A percentile compares a stretch with the other conserved stretches of the same genome.
Evolutionary conservation across 495 filamentous ascomycete genomes (phyloP).

Genomic region (Aspergillus campestris): DNA sequence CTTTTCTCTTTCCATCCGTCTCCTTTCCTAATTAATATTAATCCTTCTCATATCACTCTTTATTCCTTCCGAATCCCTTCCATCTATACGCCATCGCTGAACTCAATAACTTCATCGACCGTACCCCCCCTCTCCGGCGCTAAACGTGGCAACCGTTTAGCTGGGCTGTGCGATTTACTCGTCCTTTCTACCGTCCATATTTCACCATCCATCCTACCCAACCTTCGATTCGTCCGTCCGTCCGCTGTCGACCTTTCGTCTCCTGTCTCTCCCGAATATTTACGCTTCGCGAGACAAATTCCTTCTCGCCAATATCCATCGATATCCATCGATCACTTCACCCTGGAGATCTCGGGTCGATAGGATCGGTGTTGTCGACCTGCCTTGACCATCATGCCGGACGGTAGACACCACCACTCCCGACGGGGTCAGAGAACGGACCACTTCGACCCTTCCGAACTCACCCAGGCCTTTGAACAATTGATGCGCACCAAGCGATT

Average conservation of each 20-base stretch:
- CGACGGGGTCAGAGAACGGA: constrained; percentile 22
- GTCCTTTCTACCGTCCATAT: constrained; percentile 8
- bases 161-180: constrained; percentile 21
- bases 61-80: not conserved
- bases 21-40: not conserved
- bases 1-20: constrained; percentile 10
- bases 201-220: constrained; percentile 12
- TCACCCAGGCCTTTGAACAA: constrained; percentile 65
- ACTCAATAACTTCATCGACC: too few species aligned
- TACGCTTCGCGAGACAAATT: too few species aligned
- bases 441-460: constrained; percentile 37
- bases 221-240: not conserved
- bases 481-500: constrained; percentile 69
- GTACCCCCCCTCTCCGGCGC: constrained; percentile 5
- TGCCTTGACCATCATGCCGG: constrained; percentile 29
- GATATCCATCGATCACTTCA: constrained; percentile 1
- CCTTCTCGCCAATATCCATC: too few species aligned
- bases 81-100: too few species aligned
- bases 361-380: constrained; percentile 13
- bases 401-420: constrained; percentile 28
- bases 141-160: constrained; percentile 23
- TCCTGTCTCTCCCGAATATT: not conserved
- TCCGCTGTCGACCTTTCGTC: not conserved
- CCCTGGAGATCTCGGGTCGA: constrained; percentile 10
- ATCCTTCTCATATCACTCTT: constrained; percentile 4